These are phyloP conservation scores for Chrysoporthe austroafricana DNA, from an alignment of 2,329 filamentous ascomycete species.

Conservation along the genomic window DNA sequence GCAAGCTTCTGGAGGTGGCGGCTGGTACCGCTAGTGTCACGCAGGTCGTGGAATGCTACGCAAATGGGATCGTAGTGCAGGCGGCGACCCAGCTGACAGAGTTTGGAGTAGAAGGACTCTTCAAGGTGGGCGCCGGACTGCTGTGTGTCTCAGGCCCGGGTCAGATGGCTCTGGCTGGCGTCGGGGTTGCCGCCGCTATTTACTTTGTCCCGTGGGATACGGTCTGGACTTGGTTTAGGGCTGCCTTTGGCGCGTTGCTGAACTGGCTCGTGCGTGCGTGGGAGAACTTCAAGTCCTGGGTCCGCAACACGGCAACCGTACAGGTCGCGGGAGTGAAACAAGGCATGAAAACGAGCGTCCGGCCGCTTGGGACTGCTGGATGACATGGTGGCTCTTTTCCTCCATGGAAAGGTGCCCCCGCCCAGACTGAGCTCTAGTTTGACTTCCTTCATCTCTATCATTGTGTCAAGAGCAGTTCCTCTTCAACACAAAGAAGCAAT, in stretches of 20 bases:
- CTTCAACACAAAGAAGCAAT: too few relatives aligned
- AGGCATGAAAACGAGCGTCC: constrained; percentile 14
- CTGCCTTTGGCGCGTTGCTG: constrained; percentile 24
- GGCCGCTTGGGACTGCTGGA: constrained; percentile 1
- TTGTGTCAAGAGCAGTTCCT: not conserved
- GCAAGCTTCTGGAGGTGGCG: constrained; percentile 28
- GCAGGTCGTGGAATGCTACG: constrained; percentile 28
- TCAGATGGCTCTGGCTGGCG: constrained; percentile 24
- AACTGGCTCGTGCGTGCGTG: constrained; percentile 20
- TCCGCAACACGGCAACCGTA: not conserved
- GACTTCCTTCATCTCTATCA: not conserved
- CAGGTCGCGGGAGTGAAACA: constrained; percentile 13
- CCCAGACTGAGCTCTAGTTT: not conserved
- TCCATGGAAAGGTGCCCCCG: not conserved
- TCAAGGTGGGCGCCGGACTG: constrained; percentile 24
- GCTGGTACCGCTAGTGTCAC: constrained; percentile 21
- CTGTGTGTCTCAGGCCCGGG: constrained; percentile 25
- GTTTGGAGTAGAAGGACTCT: constrained; percentile 21
- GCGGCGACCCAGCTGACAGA: constrained; percentile 23
- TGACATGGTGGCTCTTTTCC: not conserved
- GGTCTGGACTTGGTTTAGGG: constrained; percentile 26
- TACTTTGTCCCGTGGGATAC: constrained; percentile 29
- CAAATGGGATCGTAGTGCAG: constrained; percentile 28
- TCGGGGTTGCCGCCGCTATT: constrained; percentile 21
- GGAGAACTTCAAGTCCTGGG: constrained; percentile 29